Base-by-base conservation (phyloP, 2,329 filamentous ascomycete species). In the Tympanopsis confertula region DNA sequence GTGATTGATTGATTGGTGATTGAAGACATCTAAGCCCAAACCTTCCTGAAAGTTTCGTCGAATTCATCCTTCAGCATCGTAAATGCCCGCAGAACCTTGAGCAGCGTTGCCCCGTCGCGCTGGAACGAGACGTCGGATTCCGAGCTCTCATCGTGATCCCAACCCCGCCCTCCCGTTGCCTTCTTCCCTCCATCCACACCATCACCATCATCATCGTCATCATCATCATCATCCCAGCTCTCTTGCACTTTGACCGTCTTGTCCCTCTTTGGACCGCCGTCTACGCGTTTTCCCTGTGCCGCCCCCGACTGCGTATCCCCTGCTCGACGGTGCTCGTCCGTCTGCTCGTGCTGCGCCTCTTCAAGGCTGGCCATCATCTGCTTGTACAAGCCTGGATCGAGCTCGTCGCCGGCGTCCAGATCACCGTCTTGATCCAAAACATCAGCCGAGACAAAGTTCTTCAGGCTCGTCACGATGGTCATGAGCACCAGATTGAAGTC, bases 21-120 rank as follows among this genome's bases (percentile, higher is more conserved):
- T n/a, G n/a, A n/a, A n/a, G n/a, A n/a, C n/a, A n/a, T n/a, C 41
- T 55, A 79, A 51, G 74, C 69, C 71, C 73, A 78, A 48, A 71
- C 68, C 47, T 68, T 68, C 49, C 51, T 63, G 55, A 83, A 82
- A 59, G 79, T 83, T 33, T 64, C 62, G 44, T 79, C 69, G 52
- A 82, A 83, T 40, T 74, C 71, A 19, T 61, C 58, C 48, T 69
- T 69, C 44, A 83, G 50, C 47, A 65, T 55, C 42, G 59, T 62
- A 48, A 82, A 81, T 1, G 74, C 73, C 47, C 62, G 65, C 13
- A 78, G 57, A 18, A 83, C 75, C 44, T 69, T 67, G 44, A 65
- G 47, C 50, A 82, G 49, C 24, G 61, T 63, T 35, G 55, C 59
- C 26, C 61, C 66, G 35, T 66, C 64, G 20, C 63, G 18, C 44